phyloP scores from a whole-genome alignment of 2,329 filamentous ascomycete genomes.

The Cadophora sp. region DNA sequence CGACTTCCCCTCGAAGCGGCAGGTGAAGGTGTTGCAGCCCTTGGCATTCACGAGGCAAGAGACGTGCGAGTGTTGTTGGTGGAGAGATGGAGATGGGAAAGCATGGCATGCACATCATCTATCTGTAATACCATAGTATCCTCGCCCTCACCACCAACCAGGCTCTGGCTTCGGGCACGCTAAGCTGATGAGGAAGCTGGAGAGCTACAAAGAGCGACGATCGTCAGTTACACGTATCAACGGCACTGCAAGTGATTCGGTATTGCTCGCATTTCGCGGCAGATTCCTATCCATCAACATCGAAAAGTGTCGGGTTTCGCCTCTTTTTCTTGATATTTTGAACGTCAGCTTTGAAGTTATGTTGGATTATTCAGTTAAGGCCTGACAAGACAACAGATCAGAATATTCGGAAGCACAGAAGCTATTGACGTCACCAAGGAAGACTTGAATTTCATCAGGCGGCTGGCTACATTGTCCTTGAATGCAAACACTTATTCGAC shows the following conservation, averaged over 20 bases:
- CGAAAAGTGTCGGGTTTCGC: background rate
- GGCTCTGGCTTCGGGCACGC: constrained; percentile 2
- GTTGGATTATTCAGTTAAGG: background rate
- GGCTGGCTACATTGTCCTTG: background rate
- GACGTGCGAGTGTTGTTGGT: constrained; percentile 19
- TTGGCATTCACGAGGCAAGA: constrained; percentile 4
- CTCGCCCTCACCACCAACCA: background rate
- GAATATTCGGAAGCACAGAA: no score
- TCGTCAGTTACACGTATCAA: background rate
- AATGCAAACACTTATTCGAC: background rate
- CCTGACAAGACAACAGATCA: no score
- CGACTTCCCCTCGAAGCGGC: constrained; percentile 11
- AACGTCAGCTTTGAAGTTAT: background rate
- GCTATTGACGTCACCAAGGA: background rate
- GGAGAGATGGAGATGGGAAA: constrained; percentile 12
- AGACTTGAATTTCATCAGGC: background rate
- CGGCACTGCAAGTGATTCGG: constrained; percentile 1
- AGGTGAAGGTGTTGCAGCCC: constrained; percentile 16
- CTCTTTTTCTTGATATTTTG: background rate
- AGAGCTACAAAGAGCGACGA: background rate
- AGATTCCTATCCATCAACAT: background rate
- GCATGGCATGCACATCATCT: background rate
- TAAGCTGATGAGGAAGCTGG: constrained; percentile 19
- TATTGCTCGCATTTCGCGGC: background rate
- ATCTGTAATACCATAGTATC: background rate